phyloP scores from a whole-genome alignment of 1,284 basidiomycete species.

The Cutaneotrichosporon cutaneum region DNA sequence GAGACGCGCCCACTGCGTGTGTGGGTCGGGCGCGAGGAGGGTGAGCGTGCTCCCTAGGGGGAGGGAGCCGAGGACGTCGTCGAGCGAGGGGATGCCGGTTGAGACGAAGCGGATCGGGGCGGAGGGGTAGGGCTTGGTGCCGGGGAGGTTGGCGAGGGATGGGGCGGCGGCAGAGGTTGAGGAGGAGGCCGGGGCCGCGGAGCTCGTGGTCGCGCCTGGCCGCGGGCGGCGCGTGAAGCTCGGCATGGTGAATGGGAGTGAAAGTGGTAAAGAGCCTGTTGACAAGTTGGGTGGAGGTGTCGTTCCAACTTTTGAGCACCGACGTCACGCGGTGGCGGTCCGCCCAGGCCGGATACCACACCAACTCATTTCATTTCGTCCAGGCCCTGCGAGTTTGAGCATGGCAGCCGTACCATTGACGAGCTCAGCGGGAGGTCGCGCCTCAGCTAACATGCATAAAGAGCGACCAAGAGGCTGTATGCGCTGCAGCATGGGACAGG shows the following conservation, averaged over 20 bases:
- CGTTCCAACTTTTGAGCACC: background rate
- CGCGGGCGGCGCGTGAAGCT: constrained; percentile 6
- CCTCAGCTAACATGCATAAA: too few relatives aligned
- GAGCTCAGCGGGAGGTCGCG: too few relatives aligned
- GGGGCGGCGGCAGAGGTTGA: background rate
- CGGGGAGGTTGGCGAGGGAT: background rate
- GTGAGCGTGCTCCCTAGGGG: constrained; percentile 74
- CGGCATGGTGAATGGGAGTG: background rate
- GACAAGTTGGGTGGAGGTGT: background rate
- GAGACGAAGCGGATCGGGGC: constrained; percentile 40
- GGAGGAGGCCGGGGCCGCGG: background rate
- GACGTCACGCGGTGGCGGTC: background rate
- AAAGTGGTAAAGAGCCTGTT: background rate
- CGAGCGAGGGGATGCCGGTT: constrained; percentile 88
- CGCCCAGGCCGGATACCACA: too few relatives aligned
- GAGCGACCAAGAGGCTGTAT: too few relatives aligned
- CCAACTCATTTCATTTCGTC: too few relatives aligned
- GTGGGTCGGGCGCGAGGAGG: constrained; percentile 74
- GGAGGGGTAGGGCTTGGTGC: constrained; percentile 7
- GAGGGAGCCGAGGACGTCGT: constrained; percentile 90
- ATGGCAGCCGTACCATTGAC: too few relatives aligned
- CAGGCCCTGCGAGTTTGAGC: too few relatives aligned
- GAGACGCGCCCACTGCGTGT: constrained; percentile 82
- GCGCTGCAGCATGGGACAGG: too few relatives aligned
- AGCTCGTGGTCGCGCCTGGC: background rate